A percentile compares a stretch with the other conserved stretches of the same genome.
phyloP scores from a whole-genome alignment of 495 filamentous ascomycete species.

The Paragyromitra xinjiangensis region DNA sequence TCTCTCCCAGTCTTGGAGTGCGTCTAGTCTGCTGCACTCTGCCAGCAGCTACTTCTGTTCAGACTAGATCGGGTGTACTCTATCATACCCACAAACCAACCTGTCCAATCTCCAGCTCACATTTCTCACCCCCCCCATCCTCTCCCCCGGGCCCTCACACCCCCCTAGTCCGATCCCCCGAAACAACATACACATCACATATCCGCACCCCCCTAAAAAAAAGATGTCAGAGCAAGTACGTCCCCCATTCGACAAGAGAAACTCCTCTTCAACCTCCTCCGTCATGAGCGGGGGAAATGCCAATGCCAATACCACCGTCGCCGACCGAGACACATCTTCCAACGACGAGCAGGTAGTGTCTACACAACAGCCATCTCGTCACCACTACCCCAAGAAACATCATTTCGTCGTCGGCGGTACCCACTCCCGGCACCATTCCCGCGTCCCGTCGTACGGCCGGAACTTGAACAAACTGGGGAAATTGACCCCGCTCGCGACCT shows the following conservation, averaged over 20 bases:
- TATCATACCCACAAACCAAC: constrained; percentile 37
- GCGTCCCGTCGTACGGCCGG: constrained; percentile 60
- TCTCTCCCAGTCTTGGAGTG: constrained; percentile 21
- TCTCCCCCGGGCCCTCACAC: neutral
- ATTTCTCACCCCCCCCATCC: constrained; percentile 27
- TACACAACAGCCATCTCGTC: constrained; percentile 43
- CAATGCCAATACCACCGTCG: constrained; percentile 33
- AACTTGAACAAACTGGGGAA: constrained; percentile 60
- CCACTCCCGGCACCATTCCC: constrained; percentile 51
- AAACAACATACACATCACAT: constrained; percentile 54
- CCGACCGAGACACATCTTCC: constrained; percentile 50
- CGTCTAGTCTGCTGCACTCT: constrained; percentile 40
- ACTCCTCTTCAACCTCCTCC: constrained; percentile 39
- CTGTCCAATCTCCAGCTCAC: constrained; percentile 51
- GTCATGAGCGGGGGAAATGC: constrained; percentile 40
- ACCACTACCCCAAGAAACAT: constrained; percentile 48
- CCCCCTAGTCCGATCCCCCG: constrained; percentile 32
- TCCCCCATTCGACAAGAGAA: constrained; percentile 49
- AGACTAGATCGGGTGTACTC: constrained; percentile 43
- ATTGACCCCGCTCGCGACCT: constrained; percentile 49
- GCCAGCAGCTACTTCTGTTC: constrained; percentile 40
- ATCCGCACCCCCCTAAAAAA: constrained; percentile 16
- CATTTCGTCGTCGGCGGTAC: constrained; percentile 52
- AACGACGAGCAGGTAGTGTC: constrained; percentile 48
- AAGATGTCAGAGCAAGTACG: constrained; percentile 44